Percentiles rank a stretch among this genome's conserved stretches.
phyloP scores from a whole-genome alignment of 345 rosid genomes.

The Arabidopsis thaliana region TAIR10.1 NC_003070.9:5032501-5033000 shows the following conservation, averaged over 20 bases:
- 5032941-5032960: conserved; percentile 59
- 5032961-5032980: conserved; percentile 73
- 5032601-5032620: conserved; percentile 72
- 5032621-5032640: conserved; percentile 83
- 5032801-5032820: conserved; percentile 14
- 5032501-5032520: conserved; percentile 68
- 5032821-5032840: conserved; percentile 66
- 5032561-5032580: background rate
- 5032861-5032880: conserved; percentile 88
- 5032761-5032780: background rate
- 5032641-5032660: conserved; percentile 92
- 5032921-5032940: conserved; percentile 68
- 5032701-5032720: background rate
- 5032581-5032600: conserved; percentile 68
- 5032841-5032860: conserved; percentile 71
- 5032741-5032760: conserved; percentile 2
- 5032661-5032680: conserved; percentile 65
- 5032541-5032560: background rate
- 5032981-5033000: conserved; percentile 65
- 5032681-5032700: conserved; percentile 62
- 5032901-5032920: conserved; percentile 85
- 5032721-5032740: conserved; percentile 1
- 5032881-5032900: conserved; percentile 90
- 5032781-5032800: background rate
- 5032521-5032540: background rate